These are phyloP conservation scores for Halteria grandinella DNA, from an alignment of 73 alveolate species.

Conservation along the genomic window DNA sequence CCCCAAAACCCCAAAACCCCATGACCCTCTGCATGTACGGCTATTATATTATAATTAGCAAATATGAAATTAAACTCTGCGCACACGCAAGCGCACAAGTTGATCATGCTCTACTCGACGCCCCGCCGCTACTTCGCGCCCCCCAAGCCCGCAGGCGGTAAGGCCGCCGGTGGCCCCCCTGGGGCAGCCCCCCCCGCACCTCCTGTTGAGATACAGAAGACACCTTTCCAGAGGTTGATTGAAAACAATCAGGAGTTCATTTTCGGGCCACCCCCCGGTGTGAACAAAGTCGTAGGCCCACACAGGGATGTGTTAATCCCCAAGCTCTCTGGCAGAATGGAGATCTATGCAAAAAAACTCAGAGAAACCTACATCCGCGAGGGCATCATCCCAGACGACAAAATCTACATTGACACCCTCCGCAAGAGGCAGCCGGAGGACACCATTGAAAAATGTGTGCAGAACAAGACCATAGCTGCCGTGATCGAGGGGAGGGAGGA, in stretches of 20 bases:
- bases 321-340: conserved; percentile 30
- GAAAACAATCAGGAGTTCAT: conserved; percentile 21
- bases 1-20: too few relatives aligned
- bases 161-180: conserved; percentile 39
- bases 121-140: conserved; percentile 38
- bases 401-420: conserved; percentile 2
- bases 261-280: conserved; percentile 32
- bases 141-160: conserved; percentile 34
- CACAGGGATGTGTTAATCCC: conserved; percentile 38
- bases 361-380: conserved; percentile 56
- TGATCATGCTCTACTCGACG: too few relatives aligned
- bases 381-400: conserved; percentile 51
- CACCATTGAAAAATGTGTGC: conserved; percentile 30
- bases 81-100: too few relatives aligned
- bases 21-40: too few relatives aligned
- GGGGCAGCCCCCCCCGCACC: conserved; percentile 4
- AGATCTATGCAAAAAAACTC: conserved; percentile 54
- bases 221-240: conserved; percentile 1
- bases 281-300: conserved; percentile 14
- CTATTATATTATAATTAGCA: too few relatives aligned
- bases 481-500: conserved; percentile 75
- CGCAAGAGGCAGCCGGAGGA: conserved; percentile 59
- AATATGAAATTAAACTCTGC: too few relatives aligned
- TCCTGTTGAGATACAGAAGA: conserved; percentile 4
- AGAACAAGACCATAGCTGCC: conserved; percentile 60